Evolutionary conservation across 495 filamentous ascomycete species (phyloP), one percentile per base, ranked within the genome.

Genomic region (Choiromyces venosus): DNA sequence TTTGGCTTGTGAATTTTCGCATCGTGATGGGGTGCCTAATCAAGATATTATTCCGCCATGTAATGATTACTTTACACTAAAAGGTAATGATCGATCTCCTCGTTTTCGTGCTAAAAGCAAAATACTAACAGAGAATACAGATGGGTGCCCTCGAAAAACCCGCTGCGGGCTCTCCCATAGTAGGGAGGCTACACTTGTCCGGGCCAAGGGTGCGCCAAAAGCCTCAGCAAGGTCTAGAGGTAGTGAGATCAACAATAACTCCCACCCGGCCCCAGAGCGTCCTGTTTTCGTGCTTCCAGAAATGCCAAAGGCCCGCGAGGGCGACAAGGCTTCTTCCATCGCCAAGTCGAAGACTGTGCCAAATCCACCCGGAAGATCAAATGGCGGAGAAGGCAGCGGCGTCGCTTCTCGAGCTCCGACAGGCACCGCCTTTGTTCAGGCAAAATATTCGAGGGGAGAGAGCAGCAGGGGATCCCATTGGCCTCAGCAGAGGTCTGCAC

Each of bases 11-110:
- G 39, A n/a, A 33, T 77, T 69, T 74, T 33, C 68, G 25, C 75
- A 77, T 36, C 16, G 52, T 52, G 16, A 40, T 29, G 40, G 69
- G 35, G 14, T 37, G 29, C 46, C 52, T n/a, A 52, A 36, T 19
- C 37, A 77, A 14, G 44, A 61, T 61, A 61, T 61, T 61, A 10
- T 61, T 61, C 52, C 75, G 4, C 42, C 71, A 16, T 77, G 75
- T 29, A 33, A 18, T 18, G 46, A 72, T 8, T 40, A 66, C 70
- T 16, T 77, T 37, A 68, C 39, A 36, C 29, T 42, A 42, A 77
- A 42, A 77, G 67, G 75, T 77, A 77, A 42, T 70, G 8, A 25
- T 4, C 14, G 37, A 33, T 68, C 66, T 46, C 52, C n/a, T 61
- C 52, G 52, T 61, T 61, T 61, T 61, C 52, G n/a, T 29, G 52